Conservation (phyloP, 768 basidiomycete genomes). For the Porphyrellus cyaneotinctus region DNA sequence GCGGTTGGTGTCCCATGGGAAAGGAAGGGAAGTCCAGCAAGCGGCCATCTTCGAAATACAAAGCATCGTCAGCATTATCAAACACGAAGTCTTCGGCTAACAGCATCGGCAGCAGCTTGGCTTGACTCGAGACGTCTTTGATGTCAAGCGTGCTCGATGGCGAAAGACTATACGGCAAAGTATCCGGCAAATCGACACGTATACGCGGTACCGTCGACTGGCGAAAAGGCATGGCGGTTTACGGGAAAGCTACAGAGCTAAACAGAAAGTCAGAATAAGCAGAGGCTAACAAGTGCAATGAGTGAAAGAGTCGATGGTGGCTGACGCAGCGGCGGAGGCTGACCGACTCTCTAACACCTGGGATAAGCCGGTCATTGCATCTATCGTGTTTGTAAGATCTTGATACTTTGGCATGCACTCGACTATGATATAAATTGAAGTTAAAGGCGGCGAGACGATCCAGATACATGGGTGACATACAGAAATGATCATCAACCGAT, state of each 20-base stretch:
- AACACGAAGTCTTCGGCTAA: conserved; percentile 21
- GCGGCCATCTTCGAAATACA: conserved; percentile 9
- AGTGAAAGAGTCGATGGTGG: conserved; percentile 7
- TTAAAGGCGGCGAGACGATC: conserved; percentile 8
- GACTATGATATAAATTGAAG: conserved; percentile 9
- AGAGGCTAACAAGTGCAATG: conserved; percentile 3
- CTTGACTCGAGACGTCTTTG: conserved; percentile 15
- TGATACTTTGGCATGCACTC: background rate
- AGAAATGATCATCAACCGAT: conserved; percentile 7
- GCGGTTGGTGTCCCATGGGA: conserved; percentile 24
- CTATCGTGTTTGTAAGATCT: background rate
- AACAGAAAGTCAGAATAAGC: conserved; percentile 3
- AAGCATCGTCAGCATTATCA: conserved; percentile 9
- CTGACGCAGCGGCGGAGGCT: conserved; percentile 25
- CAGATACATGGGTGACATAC: conserved; percentile 25
- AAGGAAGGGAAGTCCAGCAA: conserved; percentile 31
- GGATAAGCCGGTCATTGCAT: background rate
- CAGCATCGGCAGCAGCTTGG: conserved; percentile 15
- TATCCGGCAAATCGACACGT: conserved; percentile 15
- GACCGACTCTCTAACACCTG: conserved; percentile 5
- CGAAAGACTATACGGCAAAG: conserved; percentile 12
- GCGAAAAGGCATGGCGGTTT: conserved; percentile 16
- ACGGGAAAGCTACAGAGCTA: conserved; percentile 5
- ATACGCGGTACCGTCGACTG: conserved; percentile 20
- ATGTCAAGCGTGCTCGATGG: conserved; percentile 29